Percentiles rank a stretch among this genome's conserved stretches.
phyloP scores from a whole-genome alignment of 2,329 filamentous ascomycete species.

The Xylariomycetidae sp. region DNA sequence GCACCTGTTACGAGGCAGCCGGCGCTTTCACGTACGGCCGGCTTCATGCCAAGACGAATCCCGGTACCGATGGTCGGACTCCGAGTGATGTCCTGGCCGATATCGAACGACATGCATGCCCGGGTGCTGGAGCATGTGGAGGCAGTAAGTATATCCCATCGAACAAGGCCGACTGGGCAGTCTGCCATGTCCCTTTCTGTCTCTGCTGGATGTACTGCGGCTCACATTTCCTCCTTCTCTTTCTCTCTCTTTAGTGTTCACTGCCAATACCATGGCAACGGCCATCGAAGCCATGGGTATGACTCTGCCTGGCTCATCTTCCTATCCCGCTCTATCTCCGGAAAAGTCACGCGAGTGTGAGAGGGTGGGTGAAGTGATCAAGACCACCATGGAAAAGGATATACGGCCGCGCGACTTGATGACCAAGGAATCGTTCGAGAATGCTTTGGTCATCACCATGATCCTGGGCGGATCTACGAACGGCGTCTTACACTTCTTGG shows the following conservation, averaged over 20 bases:
- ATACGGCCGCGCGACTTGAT: slow-evolving; percentile 77
- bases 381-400: slow-evolving; percentile 73
- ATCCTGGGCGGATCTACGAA: slow-evolving; percentile 88
- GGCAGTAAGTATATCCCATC: slow-evolving; percentile 35
- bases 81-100: slow-evolving; percentile 79
- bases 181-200: too few species aligned
- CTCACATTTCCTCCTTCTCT: too few species aligned
- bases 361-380: slow-evolving; percentile 74
- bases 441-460: slow-evolving; percentile 87
- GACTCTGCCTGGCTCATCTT: slow-evolving; percentile 76
- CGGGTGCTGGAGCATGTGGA: slow-evolving; percentile 68
- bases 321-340: slow-evolving; percentile 73
- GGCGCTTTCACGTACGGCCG: slow-evolving; percentile 77
- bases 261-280: slow-evolving; percentile 89
- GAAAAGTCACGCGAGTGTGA: slow-evolving; percentile 85
- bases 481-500: slow-evolving; percentile 81
- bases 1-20: slow-evolving; percentile 80
- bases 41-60: slow-evolving; percentile 63
- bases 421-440: slow-evolving; percentile 78
- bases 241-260: slow-evolving; percentile 61
- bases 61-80: slow-evolving; percentile 59
- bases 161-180: background rate
- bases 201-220: too few species aligned
- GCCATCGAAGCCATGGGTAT: slow-evolving; percentile 87
- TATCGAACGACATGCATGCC: slow-evolving; percentile 74